phyloP scores from a whole-genome alignment of 495 filamentous ascomycete species.

The Penicillium coffeae region DNA sequence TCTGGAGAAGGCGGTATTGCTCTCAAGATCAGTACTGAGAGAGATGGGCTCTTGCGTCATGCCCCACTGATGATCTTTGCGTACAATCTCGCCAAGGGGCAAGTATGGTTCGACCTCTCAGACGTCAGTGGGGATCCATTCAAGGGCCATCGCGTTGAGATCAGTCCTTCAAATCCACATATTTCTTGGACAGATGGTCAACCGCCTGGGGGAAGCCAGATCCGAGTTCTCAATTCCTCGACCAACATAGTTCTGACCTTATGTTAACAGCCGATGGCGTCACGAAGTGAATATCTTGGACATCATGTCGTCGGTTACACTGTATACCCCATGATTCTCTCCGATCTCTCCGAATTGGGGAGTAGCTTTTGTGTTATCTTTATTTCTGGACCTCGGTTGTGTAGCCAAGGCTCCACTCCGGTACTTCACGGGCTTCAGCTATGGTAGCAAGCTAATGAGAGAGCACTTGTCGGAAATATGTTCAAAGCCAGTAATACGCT shows the following conservation, averaged over 20 bases:
- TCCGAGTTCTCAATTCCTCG: constrained; percentile 30
- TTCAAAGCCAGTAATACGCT: not conserved
- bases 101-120: constrained; percentile 56
- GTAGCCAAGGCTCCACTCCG: not conserved
- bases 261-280: too few species aligned
- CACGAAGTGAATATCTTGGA: too few species aligned
- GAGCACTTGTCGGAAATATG: not conserved
- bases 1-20: constrained; percentile 47
- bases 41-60: constrained; percentile 47
- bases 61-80: constrained; percentile 51
- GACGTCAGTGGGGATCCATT: constrained; percentile 58
- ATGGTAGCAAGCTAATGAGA: too few species aligned
- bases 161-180: constrained; percentile 35
- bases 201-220: constrained; percentile 48
- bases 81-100: constrained; percentile 44
- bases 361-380: not conserved
- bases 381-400: constrained; percentile 1
- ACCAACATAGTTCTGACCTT: constrained; percentile 35
- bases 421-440: not conserved
- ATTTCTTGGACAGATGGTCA: constrained; percentile 48
- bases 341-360: constrained; percentile 2
- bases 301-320: too few species aligned
- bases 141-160: constrained; percentile 35
- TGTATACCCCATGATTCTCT: too few species aligned
- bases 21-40: constrained; percentile 48